Evolutionary conservation across 768 basidiomycete genomes (phyloP), one percentile per base, ranked within the genome.

Genomic region (Dentipellis sp.): DNA sequence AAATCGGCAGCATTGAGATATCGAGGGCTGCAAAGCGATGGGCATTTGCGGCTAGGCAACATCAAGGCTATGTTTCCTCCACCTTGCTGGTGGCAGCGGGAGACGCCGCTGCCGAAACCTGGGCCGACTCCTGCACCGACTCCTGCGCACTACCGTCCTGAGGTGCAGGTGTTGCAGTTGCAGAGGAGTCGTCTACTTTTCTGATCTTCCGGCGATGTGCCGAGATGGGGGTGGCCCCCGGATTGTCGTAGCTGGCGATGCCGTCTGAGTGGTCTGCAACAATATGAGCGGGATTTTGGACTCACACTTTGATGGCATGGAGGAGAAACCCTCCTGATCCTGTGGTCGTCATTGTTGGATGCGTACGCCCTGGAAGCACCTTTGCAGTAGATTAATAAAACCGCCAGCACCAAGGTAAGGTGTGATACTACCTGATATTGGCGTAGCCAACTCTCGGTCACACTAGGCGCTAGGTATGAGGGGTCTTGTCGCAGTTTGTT

Each of bases 331-430:
- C 95, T 12, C 93, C 94, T 1, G 87, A 84, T 10, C 91, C 91
- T 19, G 90, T 86, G 57, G 84, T 89, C 55, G 77, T 85, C 97
- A 99, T 98, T 60, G 81, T 83, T 3, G 97, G 97, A 72, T 99
- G 97, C 40, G 91, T 95, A 37, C 97, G 79, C 21, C 97, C 95
- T 21, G 97, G 97, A n/a, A 99, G 76, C 14, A 94, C 86, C 73
- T 81, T 56, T 8, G 40, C 10, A 38, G 49, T 19, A 55, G 9
- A n/a, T 58, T 40, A 38, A 23, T 40, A 34, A 52, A 39, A 17
- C 51, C 29, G 19, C 40, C 37, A 22, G 12, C 2, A 9, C 39
- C 10, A 14, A 38, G 22, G 1, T 12, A 22, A 5, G 11, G 36
- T 39, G 34, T 21, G 37, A 17, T 23, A 47, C 23, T 57, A 82